Conservation (phyloP, 148 eudicot species). For the Chenopodium berlandieri region DNA sequence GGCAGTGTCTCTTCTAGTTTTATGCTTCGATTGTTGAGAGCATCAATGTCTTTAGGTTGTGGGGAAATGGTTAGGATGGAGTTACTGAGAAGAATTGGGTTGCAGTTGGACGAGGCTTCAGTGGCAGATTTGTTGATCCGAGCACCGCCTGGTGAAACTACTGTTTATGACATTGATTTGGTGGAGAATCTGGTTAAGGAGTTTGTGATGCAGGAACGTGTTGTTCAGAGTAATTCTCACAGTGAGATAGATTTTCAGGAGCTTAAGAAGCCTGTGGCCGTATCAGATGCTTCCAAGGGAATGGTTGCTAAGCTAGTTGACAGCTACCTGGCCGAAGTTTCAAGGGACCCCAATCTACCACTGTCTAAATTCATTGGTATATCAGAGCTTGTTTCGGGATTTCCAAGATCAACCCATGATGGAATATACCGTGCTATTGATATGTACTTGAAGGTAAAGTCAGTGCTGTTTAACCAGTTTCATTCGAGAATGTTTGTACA, state of each 20-base stretch:
- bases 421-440: slow-evolving; percentile 92
- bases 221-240: slow-evolving; percentile 22
- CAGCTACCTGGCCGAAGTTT: slow-evolving; percentile 75
- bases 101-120: slow-evolving; percentile 75
- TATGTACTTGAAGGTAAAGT: slow-evolving; percentile 81
- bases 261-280: slow-evolving; percentile 33
- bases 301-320: slow-evolving; percentile 87
- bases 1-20: slow-evolving; percentile 61
- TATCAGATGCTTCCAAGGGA: slow-evolving; percentile 62
- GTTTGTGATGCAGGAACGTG: slow-evolving; percentile 52
- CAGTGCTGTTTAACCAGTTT: neutral
- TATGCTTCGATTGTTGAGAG: slow-evolving; percentile 61
- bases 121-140: slow-evolving; percentile 64
- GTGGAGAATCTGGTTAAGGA: slow-evolving; percentile 61
- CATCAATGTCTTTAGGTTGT: slow-evolving; percentile 50
- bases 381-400: slow-evolving; percentile 66
- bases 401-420: slow-evolving; percentile 69
- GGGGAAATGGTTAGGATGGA: slow-evolving; percentile 53
- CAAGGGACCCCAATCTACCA: slow-evolving; percentile 63
- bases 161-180: slow-evolving; percentile 51
- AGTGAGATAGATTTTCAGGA: slow-evolving; percentile 50
- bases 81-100: slow-evolving; percentile 55
- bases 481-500: neutral
- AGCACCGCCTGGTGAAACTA: slow-evolving; percentile 50
- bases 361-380: slow-evolving; percentile 56